phyloP scores from a whole-genome alignment of 805 yeast genomes.

The Wickerhamiella domercqiae region DNA sequence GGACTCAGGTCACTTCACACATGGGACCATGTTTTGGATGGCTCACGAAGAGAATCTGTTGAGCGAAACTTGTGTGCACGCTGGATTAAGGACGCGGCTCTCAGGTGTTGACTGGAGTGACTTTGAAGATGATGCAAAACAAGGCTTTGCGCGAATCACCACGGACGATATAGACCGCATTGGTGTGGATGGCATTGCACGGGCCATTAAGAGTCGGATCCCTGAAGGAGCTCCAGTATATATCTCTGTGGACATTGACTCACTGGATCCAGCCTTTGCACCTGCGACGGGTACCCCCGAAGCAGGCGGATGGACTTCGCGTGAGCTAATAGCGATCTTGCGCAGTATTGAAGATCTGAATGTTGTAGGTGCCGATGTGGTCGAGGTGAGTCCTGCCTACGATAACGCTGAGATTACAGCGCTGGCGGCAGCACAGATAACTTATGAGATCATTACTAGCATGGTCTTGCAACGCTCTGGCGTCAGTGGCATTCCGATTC shows the following conservation, averaged over 20 bases:
- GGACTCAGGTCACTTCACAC: slow-evolving; percentile 53
- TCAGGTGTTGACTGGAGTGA: slow-evolving; percentile 46
- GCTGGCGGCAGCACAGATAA: slow-evolving; percentile 49
- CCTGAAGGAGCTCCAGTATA: slow-evolving; percentile 53
- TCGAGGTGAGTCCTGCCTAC: slow-evolving; percentile 55
- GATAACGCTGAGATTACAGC: slow-evolving; percentile 49
- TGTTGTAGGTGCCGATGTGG: slow-evolving; percentile 61
- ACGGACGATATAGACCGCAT: slow-evolving; percentile 61
- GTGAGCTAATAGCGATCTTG: slow-evolving; percentile 45
- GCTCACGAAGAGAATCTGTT: slow-evolving; percentile 56
- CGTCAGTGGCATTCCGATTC: slow-evolving; percentile 20
- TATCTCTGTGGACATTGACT: slow-evolving; percentile 62
- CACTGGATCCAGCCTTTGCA: slow-evolving; percentile 55
- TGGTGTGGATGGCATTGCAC: slow-evolving; percentile 45
- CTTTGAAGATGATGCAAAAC: slow-evolving; percentile 49
- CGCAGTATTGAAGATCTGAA: slow-evolving; percentile 46
- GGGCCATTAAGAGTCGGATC: slow-evolving; percentile 37
- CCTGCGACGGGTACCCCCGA: slow-evolving; percentile 76
- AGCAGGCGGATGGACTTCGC: slow-evolving; percentile 54
- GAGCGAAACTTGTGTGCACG: slow-evolving; percentile 46
- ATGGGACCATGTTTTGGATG: slow-evolving; percentile 80
- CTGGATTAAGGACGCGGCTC: slow-evolving; percentile 62
- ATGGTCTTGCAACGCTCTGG: slow-evolving; percentile 41
- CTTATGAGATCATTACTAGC: slow-evolving; percentile 52
- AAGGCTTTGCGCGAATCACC: slow-evolving; percentile 52